Evolutionary conservation across 805 yeast genomes (phyloP).

Genomic region (Priceomyces melissophilus): DNA sequence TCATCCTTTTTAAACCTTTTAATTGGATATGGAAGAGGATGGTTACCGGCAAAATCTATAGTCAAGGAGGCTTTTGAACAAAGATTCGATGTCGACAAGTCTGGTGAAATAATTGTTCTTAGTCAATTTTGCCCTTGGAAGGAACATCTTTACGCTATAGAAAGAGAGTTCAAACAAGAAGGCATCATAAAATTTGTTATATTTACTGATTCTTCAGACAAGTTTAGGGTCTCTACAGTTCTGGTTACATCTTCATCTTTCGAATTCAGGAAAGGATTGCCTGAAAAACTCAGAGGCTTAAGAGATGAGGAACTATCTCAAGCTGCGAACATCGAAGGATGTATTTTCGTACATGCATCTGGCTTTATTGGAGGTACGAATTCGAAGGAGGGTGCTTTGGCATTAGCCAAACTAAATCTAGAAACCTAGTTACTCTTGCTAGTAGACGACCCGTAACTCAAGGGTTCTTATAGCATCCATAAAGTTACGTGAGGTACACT

Average conservation of each 20-base stretch:
- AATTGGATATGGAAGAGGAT: constrained; percentile 70
- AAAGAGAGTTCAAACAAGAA: constrained; percentile 52
- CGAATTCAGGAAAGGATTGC: constrained; percentile 81
- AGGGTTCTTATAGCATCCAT: no score
- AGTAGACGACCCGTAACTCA: no score
- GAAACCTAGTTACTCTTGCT: no score
- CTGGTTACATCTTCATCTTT: constrained; percentile 77
- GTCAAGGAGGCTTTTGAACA: constrained; percentile 66
- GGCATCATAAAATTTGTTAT: constrained; percentile 71
- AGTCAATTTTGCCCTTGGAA: constrained; percentile 92
- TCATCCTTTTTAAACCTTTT: constrained; percentile 65
- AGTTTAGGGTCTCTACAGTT: constrained; percentile 90
- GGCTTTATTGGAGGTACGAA: constrained; percentile 96
- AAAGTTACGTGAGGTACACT: neutral
- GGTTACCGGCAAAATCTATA: constrained; percentile 84
- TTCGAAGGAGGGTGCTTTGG: constrained; percentile 71
- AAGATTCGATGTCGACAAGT: constrained; percentile 58
- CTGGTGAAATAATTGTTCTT: constrained; percentile 73
- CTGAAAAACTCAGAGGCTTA: constrained; percentile 92
- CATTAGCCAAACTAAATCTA: constrained; percentile 55
- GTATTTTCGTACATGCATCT: constrained; percentile 91
- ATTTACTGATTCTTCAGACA: constrained; percentile 66
- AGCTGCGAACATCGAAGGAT: constrained; percentile 76
- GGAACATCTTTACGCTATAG: constrained; percentile 78
- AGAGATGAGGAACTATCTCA: constrained; percentile 80